Percentiles rank a stretch among this genome's conserved stretches.
Conservation (phyloP, 2,329 filamentous ascomycete species). For the Emergomyces pasteurianus region DNA sequence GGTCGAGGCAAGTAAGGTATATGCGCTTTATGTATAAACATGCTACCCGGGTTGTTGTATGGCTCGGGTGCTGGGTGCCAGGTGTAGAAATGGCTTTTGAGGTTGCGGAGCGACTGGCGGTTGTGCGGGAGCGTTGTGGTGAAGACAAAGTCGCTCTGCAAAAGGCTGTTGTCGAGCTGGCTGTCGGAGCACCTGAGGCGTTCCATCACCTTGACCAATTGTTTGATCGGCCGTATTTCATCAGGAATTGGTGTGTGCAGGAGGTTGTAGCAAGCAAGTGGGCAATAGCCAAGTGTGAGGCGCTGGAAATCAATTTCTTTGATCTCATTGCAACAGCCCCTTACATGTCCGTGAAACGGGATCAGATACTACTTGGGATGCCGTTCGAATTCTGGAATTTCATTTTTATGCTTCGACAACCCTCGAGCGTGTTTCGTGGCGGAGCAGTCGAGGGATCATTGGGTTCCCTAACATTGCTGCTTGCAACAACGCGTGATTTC, state of each 20-base stretch:
- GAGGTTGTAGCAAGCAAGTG: constrained; percentile 12
- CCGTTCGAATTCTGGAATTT: constrained; percentile 2
- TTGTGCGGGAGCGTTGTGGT: background rate
- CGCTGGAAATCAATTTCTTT: constrained; percentile 5
- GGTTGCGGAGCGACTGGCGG: constrained; percentile 1
- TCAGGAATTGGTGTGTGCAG: constrained; percentile 6
- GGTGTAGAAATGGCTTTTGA: constrained; percentile 4
- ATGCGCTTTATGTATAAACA: constrained; percentile 9
- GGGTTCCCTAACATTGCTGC: background rate
- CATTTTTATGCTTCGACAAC: background rate
- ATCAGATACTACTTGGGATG: background rate
- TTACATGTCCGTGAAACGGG: background rate
- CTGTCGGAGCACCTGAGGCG: background rate
- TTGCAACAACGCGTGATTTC: constrained; percentile 2
- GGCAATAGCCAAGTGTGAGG: constrained; percentile 5
- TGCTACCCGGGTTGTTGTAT: constrained; percentile 8
- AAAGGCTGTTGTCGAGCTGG: background rate
- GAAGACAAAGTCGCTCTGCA: background rate
- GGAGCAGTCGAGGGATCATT: background rate
- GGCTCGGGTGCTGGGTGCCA: constrained; percentile 4
- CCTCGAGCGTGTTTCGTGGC: background rate
- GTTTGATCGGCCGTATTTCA: constrained; percentile 3
- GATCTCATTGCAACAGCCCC: background rate
- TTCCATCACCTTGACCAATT: background rate
- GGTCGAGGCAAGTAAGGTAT: constrained; percentile 6